Percentiles rank a stretch among this genome's conserved stretches.
Conservation (phyloP, 1,284 basidiomycete genomes). For the Schizophyllum amplum region DNA sequence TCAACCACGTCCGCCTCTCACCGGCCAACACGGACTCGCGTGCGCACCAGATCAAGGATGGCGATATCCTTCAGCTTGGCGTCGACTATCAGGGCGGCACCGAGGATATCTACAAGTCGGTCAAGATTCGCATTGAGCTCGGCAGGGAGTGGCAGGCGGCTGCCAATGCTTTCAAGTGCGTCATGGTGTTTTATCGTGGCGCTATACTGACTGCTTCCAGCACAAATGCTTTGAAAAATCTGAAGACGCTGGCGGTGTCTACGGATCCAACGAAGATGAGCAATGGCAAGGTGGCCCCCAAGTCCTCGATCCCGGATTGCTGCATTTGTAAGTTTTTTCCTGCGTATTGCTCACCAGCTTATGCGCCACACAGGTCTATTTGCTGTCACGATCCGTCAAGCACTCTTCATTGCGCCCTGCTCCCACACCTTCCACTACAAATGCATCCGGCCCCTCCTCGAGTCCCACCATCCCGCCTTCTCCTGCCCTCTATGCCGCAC, state of each 20-base stretch:
- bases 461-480: slow-evolving; percentile 87
- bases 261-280: slow-evolving; percentile 13
- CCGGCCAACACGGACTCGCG: slow-evolving; percentile 78
- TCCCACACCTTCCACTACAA: slow-evolving; percentile 99
- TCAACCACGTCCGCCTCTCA: slow-evolving; percentile 90
- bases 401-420: slow-evolving; percentile 94
- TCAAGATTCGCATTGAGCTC: slow-evolving; percentile 93
- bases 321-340: slow-evolving; percentile 74
- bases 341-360: background rate
- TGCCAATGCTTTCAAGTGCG: slow-evolving; percentile 93
- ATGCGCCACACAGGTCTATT: slow-evolving; percentile 59
- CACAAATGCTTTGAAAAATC: slow-evolving; percentile 74
- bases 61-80: slow-evolving; percentile 92
- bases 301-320: slow-evolving; percentile 74
- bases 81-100: slow-evolving; percentile 98
- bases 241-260: slow-evolving; percentile 60
- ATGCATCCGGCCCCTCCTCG: slow-evolving; percentile 89
- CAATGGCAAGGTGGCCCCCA: slow-evolving; percentile 22
- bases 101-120: slow-evolving; percentile 96
- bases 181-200: slow-evolving; percentile 13
- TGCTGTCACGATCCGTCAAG: slow-evolving; percentile 89
- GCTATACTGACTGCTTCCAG: slow-evolving; percentile 26
- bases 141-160: slow-evolving; percentile 85
- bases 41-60: slow-evolving; percentile 82
- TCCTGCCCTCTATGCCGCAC: slow-evolving; percentile 92